Conservation (phyloP, 306 rosid species). For the Dicorynia guianensis region DNA sequence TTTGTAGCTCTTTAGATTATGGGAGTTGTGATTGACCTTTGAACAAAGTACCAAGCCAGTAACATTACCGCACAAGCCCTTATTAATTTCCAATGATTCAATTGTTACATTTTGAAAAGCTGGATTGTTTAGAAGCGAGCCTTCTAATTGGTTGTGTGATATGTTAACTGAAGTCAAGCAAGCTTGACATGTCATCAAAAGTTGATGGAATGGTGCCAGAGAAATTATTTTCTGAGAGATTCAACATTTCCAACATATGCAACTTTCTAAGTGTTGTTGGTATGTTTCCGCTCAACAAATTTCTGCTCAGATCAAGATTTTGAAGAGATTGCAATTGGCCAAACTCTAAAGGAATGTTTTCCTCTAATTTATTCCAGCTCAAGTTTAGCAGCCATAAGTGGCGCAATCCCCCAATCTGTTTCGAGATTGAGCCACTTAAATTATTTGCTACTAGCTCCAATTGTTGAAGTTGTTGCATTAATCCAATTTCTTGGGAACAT, state of each 20-base stretch:
- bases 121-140: not conserved
- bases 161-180: conserved; percentile 39
- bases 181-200: conserved; percentile 25
- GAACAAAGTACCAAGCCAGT: not conserved
- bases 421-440: not conserved
- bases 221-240: conserved; percentile 43
- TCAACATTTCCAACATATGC: conserved; percentile 14
- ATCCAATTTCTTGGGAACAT: not conserved
- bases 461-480: not conserved
- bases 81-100: not conserved
- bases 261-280: conserved; percentile 37
- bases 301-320: conserved; percentile 44
- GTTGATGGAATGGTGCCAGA: conserved; percentile 33
- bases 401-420: not conserved
- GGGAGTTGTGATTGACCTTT: not conserved
- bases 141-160: conserved; percentile 18
- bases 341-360: not conserved
- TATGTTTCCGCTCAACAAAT: conserved; percentile 1
- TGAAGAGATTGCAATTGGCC: conserved; percentile 22
- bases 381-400: not conserved
- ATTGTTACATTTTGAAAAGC: not conserved
- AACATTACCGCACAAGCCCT: not conserved
- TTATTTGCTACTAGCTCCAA: not conserved
- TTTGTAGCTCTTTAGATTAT: not conserved
- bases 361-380: not conserved